These are phyloP conservation scores for Sporisorium exsertum DNA, from an alignment of 1,284 basidiomycete genomes.

Conservation along the genomic window DNA sequence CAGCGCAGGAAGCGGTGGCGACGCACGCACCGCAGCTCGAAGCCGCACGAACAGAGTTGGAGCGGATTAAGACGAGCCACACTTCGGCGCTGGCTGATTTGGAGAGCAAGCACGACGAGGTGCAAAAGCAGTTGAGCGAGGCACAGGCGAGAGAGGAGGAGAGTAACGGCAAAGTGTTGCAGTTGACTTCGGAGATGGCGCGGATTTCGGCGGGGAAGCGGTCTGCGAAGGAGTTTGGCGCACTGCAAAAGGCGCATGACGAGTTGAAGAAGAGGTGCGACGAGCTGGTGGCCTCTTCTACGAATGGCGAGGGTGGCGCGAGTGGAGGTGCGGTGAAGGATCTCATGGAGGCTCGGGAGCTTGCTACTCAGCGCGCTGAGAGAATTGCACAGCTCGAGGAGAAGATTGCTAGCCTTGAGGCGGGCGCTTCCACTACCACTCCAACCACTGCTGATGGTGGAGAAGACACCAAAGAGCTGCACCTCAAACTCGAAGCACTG, in stretches of 20 bases:
- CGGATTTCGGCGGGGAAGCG: slow-evolving; percentile 27
- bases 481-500: slow-evolving; percentile 11
- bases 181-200: slow-evolving; percentile 41
- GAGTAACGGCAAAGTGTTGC: slow-evolving; percentile 30
- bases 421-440: not conserved
- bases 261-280: slow-evolving; percentile 48
- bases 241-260: slow-evolving; percentile 34
- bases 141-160: slow-evolving; percentile 19
- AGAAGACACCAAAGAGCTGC: slow-evolving; percentile 4
- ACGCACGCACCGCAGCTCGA: slow-evolving; percentile 22
- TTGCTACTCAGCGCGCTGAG: slow-evolving; percentile 9
- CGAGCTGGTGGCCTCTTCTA: slow-evolving; percentile 3
- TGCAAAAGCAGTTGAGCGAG: slow-evolving; percentile 20
- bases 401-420: slow-evolving; percentile 9
- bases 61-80: slow-evolving; percentile 30
- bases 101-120: slow-evolving; percentile 19
- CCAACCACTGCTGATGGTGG: not conserved
- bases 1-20: slow-evolving; percentile 13
- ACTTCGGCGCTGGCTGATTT: slow-evolving; percentile 21
- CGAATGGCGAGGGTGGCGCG: not conserved
- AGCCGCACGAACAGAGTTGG: slow-evolving; percentile 21
- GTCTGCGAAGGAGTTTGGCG: slow-evolving; percentile 27
- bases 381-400: slow-evolving; percentile 27
- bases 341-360: slow-evolving; percentile 22
- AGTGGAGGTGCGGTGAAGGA: slow-evolving; percentile 25